These are phyloP conservation scores for Diaporthe citri DNA, from an alignment of 2,329 filamentous ascomycete genomes.

Conservation along the genomic window DNA sequence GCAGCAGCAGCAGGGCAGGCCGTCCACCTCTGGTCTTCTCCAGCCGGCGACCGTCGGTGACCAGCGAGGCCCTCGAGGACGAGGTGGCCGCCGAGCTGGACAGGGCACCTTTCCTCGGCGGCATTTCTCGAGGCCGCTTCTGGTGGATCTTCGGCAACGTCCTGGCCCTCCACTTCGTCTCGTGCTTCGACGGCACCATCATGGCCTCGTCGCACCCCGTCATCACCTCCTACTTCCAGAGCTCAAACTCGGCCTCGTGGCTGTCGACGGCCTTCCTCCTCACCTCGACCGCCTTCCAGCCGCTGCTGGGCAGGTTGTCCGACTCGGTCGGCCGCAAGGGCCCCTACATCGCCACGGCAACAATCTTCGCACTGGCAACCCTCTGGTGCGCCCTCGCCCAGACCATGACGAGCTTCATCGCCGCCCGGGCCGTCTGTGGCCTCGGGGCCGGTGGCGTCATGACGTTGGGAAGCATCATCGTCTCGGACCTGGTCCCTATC, in stretches of 20 bases:
- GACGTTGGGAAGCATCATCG: slow-evolving; percentile 77
- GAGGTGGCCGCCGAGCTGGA: slow-evolving; percentile 8
- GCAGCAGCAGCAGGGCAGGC: slow-evolving; percentile 40
- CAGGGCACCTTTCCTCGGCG: slow-evolving; percentile 55
- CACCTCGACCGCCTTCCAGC: slow-evolving; percentile 82
- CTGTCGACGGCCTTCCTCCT: slow-evolving; percentile 83
- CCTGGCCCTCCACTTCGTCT: slow-evolving; percentile 68
- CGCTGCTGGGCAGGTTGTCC: slow-evolving; percentile 79
- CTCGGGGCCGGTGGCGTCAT: slow-evolving; percentile 80
- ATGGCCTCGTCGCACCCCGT: slow-evolving; percentile 85
- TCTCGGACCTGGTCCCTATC: slow-evolving; percentile 80
- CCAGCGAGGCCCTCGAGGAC: slow-evolving; percentile 35
- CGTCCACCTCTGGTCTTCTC: slow-evolving; percentile 17
- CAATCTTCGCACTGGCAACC: slow-evolving; percentile 74
- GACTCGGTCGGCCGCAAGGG: slow-evolving; percentile 79
- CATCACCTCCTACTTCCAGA: slow-evolving; percentile 83
- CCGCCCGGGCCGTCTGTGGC: slow-evolving; percentile 78
- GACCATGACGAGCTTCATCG: slow-evolving; percentile 77
- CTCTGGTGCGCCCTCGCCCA: slow-evolving; percentile 76
- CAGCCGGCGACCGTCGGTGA: slow-evolving; percentile 28
- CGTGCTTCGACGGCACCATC: slow-evolving; percentile 81
- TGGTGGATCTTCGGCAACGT: slow-evolving; percentile 73
- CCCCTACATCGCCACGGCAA: slow-evolving; percentile 73
- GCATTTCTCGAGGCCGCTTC: slow-evolving; percentile 65
- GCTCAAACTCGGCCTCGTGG: slow-evolving; percentile 86